Evolutionary conservation across 2,329 filamentous ascomycete genomes (phyloP).

Genomic region (Xylaria sp.): DNA sequence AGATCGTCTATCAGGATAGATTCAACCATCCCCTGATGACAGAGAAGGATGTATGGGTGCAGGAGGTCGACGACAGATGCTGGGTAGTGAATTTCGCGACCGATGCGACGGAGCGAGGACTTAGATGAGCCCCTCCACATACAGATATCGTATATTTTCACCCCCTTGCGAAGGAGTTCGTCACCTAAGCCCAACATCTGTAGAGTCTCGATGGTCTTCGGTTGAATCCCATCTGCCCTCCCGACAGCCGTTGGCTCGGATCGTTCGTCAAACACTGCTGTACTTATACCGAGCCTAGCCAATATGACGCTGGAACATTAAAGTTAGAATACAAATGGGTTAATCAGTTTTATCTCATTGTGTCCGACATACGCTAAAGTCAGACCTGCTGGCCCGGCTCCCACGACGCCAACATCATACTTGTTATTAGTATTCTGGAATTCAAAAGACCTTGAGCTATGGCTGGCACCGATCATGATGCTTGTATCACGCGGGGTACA

Average conservation of each 20-base stretch:
- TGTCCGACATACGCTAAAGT: constrained; percentile 59
- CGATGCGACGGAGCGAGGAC: constrained; percentile 67
- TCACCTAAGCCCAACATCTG: constrained; percentile 80
- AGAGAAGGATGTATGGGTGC: constrained; percentile 67
- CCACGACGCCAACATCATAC: constrained; percentile 61
- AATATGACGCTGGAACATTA: constrained; percentile 57
- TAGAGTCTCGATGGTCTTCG: constrained; percentile 82
- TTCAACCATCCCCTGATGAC: constrained; percentile 82
- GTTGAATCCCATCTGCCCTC: constrained; percentile 75
- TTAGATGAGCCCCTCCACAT: constrained; percentile 72
- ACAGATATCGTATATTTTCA: constrained; percentile 78
- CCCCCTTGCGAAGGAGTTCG: constrained; percentile 72
- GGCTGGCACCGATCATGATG: neutral
- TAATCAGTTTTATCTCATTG: neutral
- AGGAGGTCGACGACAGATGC: constrained; percentile 63
- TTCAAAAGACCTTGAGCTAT: neutral
- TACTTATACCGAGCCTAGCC: constrained; percentile 73
- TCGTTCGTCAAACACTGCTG: constrained; percentile 75
- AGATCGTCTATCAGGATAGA: constrained; percentile 76
- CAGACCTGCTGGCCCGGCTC: constrained; percentile 66
- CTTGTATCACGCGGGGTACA: neutral
- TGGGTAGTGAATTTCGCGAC: constrained; percentile 76
- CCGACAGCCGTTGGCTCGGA: constrained; percentile 75
- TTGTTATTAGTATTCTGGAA: neutral
- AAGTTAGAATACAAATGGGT: constrained; percentile 31